Percentiles rank a stretch among this genome's conserved stretches.
phyloP scores from a whole-genome alignment of 257 asterid species.

The Anisodus tanguticus region DNA sequence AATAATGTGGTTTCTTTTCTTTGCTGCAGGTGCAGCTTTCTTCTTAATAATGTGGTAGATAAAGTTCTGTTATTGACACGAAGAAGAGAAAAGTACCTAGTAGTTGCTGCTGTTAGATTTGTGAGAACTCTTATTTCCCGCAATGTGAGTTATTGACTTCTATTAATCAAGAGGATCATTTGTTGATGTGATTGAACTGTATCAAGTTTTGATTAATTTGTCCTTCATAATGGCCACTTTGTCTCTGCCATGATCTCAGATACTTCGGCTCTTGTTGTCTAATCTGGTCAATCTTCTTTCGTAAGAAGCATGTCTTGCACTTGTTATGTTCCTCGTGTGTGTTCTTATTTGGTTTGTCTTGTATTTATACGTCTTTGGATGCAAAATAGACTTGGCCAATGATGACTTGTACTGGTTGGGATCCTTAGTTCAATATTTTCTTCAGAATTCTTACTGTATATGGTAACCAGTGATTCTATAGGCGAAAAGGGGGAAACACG shows the following conservation, averaged over 20 bases:
- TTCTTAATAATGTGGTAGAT: slow-evolving; percentile 80
- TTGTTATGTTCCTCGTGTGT: slow-evolving; percentile 5
- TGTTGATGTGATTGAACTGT: not conserved
- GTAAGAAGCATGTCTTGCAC: not conserved
- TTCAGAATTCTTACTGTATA: not conserved
- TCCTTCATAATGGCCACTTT: slow-evolving; percentile 14
- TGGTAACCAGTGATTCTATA: slow-evolving; percentile 2
- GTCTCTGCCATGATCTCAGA: slow-evolving; percentile 13
- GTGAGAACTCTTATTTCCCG: slow-evolving; percentile 82
- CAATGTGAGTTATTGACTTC: slow-evolving; percentile 65
- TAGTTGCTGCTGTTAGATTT: slow-evolving; percentile 91
- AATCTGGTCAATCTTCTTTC: slow-evolving; percentile 1
- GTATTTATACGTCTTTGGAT: not conserved
- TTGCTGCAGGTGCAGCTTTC: slow-evolving; percentile 78
- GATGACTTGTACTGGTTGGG: not conserved
- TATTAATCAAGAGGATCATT: slow-evolving; percentile 14
- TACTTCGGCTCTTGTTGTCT: not conserved
- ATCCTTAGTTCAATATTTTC: not conserved
- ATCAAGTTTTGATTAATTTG: slow-evolving; percentile 26
- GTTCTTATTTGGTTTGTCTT: not conserved
- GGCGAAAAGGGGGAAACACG: not conserved
- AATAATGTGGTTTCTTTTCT: slow-evolving; percentile 17
- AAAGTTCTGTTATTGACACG: slow-evolving; percentile 80
- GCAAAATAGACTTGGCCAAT: slow-evolving; percentile 10
- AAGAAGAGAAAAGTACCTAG: slow-evolving; percentile 90